phyloP scores from a whole-genome alignment of 768 basidiomycete species.

The Mrakia gelida region DNA sequence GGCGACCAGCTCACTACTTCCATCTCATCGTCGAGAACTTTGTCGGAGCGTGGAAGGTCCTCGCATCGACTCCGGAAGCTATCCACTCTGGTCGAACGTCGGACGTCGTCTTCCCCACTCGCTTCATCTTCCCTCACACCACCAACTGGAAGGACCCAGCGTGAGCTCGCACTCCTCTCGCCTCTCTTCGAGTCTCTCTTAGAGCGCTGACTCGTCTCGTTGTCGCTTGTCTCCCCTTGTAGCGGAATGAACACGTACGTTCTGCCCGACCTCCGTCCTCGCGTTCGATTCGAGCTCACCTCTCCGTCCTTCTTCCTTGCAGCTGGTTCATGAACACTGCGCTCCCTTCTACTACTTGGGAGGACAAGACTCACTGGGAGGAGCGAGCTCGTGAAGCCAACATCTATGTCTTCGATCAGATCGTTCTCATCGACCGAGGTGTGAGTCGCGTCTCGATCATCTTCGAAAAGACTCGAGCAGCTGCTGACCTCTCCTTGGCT shows the following conservation, averaged over 20 bases:
- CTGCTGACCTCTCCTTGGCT: background rate
- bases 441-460: background rate
- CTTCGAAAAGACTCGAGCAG: too few species aligned
- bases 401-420: constrained; percentile 27
- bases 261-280: too few species aligned
- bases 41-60: constrained; percentile 27
- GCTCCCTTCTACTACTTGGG: background rate
- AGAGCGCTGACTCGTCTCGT: background rate
- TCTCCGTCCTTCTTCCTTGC: background rate
- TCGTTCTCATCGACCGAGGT: constrained; percentile 31
- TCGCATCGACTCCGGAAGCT: constrained; percentile 13
- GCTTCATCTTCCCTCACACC: constrained; percentile 23
- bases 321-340: constrained; percentile 16
- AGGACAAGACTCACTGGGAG: constrained; percentile 6
- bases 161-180: background rate
- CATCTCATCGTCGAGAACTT: constrained; percentile 28
- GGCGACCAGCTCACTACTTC: constrained; percentile 27
- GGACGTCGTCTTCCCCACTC: constrained; percentile 21
- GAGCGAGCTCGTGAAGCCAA: constrained; percentile 14
- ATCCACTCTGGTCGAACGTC: background rate
- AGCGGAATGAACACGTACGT: constrained; percentile 23
- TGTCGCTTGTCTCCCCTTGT: background rate
- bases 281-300: background rate
- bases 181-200: background rate
- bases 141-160: constrained; percentile 27